A percentile compares a stretch with the other conserved stretches of the same genome.
Evolutionary conservation across 805 yeast genomes (phyloP).

Genomic region (Cyberlindnera maclurae): DNA sequence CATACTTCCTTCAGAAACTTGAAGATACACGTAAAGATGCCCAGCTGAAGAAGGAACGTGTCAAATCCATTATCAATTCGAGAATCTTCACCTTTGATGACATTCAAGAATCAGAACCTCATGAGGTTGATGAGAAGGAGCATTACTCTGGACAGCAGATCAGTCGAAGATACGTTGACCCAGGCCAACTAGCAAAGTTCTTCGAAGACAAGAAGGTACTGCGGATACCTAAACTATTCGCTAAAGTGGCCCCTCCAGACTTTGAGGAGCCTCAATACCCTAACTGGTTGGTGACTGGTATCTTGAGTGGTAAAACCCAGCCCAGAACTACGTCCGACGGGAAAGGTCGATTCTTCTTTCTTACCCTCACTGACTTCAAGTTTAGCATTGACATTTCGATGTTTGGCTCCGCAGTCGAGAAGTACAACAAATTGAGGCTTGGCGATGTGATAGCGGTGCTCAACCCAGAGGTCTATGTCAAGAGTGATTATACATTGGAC

Average conservation of each 20-base stretch:
- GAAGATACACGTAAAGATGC: constrained; percentile 22
- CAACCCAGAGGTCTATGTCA: constrained; percentile 57
- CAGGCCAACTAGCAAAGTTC: constrained; percentile 27
- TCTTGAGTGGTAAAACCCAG: constrained; percentile 50
- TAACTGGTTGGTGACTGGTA: constrained; percentile 79
- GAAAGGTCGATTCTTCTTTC: constrained; percentile 45
- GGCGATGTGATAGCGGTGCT: constrained; percentile 73
- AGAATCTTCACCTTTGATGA: constrained; percentile 35
- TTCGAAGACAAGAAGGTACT: constrained; percentile 47
- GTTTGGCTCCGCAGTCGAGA: constrained; percentile 60
- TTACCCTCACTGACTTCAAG: constrained; percentile 63
- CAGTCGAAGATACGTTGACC: constrained; percentile 39
- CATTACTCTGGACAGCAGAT: constrained; percentile 37
- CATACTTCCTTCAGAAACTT: constrained; percentile 29
- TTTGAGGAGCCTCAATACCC: constrained; percentile 61
- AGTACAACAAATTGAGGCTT: constrained; percentile 62
- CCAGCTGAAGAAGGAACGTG: constrained; percentile 14
- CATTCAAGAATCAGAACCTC: constrained; percentile 22
- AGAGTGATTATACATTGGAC: constrained; percentile 12
- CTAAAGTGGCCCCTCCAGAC: constrained; percentile 62
- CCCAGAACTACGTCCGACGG: constrained; percentile 37
- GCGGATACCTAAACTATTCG: constrained; percentile 50
- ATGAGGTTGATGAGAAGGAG: constrained; percentile 38
- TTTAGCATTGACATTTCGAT: constrained; percentile 53
- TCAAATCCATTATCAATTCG: constrained; percentile 24